Conservation (phyloP, 1,284 basidiomycete species). For the Inonotus obliquus region DNA sequence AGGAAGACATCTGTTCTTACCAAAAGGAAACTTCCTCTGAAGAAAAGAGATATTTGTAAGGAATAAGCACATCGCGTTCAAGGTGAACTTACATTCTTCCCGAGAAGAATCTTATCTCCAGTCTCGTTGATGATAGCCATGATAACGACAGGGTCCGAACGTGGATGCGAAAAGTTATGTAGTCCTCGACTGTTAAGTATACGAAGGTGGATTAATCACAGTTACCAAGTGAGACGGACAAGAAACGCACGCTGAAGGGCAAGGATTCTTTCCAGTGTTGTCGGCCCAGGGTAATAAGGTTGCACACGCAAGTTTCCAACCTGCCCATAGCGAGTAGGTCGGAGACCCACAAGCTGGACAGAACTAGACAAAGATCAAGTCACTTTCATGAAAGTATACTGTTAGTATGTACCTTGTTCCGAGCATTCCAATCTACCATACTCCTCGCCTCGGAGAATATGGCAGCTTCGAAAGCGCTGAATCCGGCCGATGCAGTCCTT, state of each 20-base stretch:
- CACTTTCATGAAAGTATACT: conserved; percentile 12
- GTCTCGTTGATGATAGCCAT: conserved; percentile 81
- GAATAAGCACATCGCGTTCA: not conserved
- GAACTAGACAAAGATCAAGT: conserved; percentile 45
- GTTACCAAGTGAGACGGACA: not conserved
- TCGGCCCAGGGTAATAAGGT: conserved; percentile 69
- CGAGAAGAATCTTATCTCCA: conserved; percentile 80
- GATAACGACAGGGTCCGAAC: conserved; percentile 90
- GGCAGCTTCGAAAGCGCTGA: conserved; percentile 59
- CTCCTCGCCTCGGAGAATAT: conserved; percentile 75
- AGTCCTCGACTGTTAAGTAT: conserved; percentile 59
- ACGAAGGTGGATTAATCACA: conserved; percentile 6
- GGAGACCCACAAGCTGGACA: conserved; percentile 85
- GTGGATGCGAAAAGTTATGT: conserved; percentile 85
- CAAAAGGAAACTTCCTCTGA: conserved; percentile 63
- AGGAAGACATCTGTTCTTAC: conserved; percentile 9
- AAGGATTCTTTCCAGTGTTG: conserved; percentile 55
- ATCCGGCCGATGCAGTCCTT: conserved; percentile 49
- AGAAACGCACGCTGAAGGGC: conserved; percentile 56
- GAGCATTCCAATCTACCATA: conserved; percentile 84
- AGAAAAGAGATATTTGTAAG: not conserved
- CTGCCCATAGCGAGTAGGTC: conserved; percentile 88
- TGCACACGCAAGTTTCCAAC: conserved; percentile 89
- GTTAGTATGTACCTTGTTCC: conserved; percentile 62
- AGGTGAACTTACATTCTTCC: conserved; percentile 62